These are phyloP conservation scores for Mortierella sp. DNA, from an alignment of 371 early-diverging fungal genomes.

Conservation along the genomic window DNA sequence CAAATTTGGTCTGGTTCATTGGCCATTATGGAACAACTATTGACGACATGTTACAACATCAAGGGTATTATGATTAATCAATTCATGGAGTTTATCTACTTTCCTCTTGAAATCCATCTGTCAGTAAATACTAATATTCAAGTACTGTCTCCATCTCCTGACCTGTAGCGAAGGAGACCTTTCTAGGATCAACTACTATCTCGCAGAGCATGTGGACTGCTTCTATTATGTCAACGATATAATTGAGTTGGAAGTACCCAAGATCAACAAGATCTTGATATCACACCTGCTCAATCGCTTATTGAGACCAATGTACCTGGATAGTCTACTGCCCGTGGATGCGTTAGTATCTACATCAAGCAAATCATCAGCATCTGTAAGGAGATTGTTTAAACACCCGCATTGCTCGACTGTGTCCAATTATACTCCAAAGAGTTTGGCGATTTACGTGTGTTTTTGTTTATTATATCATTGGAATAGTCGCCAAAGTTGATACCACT, in stretches of 20 bases:
- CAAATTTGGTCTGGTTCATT: slow-evolving; percentile 58
- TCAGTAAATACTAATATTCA: background rate
- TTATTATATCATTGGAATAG: slow-evolving; percentile 13
- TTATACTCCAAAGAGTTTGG: background rate
- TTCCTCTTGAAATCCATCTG: background rate
- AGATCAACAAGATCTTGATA: slow-evolving; percentile 61
- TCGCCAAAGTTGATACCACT: slow-evolving; percentile 37
- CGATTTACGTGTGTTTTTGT: background rate
- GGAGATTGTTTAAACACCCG: background rate
- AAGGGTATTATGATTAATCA: slow-evolving; percentile 19
- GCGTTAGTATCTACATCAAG: slow-evolving; percentile 2
- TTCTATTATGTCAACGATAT: slow-evolving; percentile 70
- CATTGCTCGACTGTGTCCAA: background rate
- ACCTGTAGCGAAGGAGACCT: slow-evolving; percentile 35
- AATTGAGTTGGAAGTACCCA: slow-evolving; percentile 60
- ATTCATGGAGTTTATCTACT: background rate
- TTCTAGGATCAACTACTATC: slow-evolving; percentile 60
- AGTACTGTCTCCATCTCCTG: background rate
- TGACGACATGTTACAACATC: slow-evolving; percentile 49
- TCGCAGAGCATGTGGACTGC: slow-evolving; percentile 69
- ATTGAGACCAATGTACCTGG: slow-evolving; percentile 55
- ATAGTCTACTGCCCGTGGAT: slow-evolving; percentile 33
- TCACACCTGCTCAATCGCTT: slow-evolving; percentile 50
- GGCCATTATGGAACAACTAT: slow-evolving; percentile 54
- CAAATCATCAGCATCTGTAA: slow-evolving; percentile 12